Evolutionary conservation across 75 land plant genomes (phyloP).

Genomic region (Selaginella tamariscina): DNA sequence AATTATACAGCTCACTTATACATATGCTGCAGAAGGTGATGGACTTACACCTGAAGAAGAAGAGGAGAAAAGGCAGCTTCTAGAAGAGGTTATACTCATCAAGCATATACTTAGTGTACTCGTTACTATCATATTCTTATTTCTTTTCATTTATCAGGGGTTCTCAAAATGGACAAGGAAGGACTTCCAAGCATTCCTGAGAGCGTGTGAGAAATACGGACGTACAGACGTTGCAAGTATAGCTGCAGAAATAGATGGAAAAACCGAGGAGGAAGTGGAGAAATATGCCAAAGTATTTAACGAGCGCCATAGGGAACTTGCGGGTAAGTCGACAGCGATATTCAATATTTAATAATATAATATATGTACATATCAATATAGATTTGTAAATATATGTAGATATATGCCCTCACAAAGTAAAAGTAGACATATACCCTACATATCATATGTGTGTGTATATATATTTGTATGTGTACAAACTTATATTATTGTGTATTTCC

Average conservation of each 20-base stretch:
- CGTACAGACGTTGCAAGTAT: constrained; percentile 75
- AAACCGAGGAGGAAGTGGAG: constrained; percentile 89
- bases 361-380: not conserved
- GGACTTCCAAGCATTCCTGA: constrained; percentile 87
- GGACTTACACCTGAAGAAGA: constrained; percentile 83
- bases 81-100: constrained; percentile 43
- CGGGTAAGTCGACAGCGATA: constrained; percentile 35
- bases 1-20: not conserved
- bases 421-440: not conserved
- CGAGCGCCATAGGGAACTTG: constrained; percentile 80
- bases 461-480: not conserved
- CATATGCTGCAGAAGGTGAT: constrained; percentile 47
- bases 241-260: constrained; percentile 96
- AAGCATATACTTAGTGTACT: not conserved
- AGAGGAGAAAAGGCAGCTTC: constrained; percentile 78
- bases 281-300: constrained; percentile 84
- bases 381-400: not conserved
- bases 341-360: not conserved
- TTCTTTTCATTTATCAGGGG: constrained; percentile 38
- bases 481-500: not conserved
- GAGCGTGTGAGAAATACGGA: constrained; percentile 99
- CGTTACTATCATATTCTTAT: not conserved
- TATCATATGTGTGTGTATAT: not conserved
- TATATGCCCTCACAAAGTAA: not conserved
- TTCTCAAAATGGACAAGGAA: constrained; percentile 87